Evolutionary conservation across 2,329 filamentous ascomycete species (phyloP), one percentile per base, ranked within the genome.

Genomic region (Botrytis elliptica): DNA sequence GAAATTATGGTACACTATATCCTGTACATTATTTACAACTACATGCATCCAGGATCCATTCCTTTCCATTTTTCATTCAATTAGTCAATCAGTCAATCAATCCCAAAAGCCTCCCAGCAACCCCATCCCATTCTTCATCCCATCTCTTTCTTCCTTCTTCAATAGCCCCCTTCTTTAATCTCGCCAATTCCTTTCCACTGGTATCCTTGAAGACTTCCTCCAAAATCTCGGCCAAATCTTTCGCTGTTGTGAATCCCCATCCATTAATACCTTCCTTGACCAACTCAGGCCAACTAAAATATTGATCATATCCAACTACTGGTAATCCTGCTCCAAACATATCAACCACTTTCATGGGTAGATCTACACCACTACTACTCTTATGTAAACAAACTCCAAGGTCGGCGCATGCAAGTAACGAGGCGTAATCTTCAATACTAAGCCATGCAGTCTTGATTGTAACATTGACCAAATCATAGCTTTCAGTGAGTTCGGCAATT

Each of bases 271-370:
- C 92, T 79, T 98, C 95, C 70, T 88, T 91, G 40, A 99, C 93
- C n/a, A 99, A 85, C 84, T 99, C 96, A 3, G 89, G 86, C 87
- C 97, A 97, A 75, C 95, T 95, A 80, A 95, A 91, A 80, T 97
- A 99, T 3, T 88, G 88, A 40, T 89, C 89, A 87, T 96, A 98
- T 6, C 94, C 95, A 0, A 92, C 91, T 0, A 99, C 96, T 0
- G 96, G 96, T 42, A 99, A 85, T 0, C 95, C 96, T 0, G 95
- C 92, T 3, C 96, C 96, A 81, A 99, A 98, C 95, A 99, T 98
- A 81, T 99, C 96, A 22, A 99, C 95, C 1, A 99, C 94, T 84
- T 99, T 99, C 96, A 99, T 99, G 0, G 96, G 96, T 33, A 99
- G 85, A 82, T 99, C 96, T 0, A 99, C 94, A 1, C 96, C 96